These are phyloP conservation scores for Hanseniaspora guilliermondii DNA, from an alignment of 805 yeast genomes.

Conservation along the genomic window DNA sequence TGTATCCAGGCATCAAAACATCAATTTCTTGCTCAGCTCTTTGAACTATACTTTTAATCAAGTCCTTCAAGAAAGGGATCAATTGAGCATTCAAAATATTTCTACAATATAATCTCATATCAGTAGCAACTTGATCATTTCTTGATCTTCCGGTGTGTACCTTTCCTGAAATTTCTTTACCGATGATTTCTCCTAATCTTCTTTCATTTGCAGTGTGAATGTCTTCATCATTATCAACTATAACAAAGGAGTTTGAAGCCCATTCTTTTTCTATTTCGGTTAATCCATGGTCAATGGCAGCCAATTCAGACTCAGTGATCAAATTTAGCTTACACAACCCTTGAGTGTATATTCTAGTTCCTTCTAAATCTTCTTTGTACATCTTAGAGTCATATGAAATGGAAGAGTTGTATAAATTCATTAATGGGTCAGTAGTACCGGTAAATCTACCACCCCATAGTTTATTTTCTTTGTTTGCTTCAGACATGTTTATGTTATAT, in stretches of 20 bases:
- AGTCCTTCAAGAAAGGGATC: slow-evolving; percentile 41
- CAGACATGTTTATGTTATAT: slow-evolving; percentile 17
- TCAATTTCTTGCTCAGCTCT: slow-evolving; percentile 83
- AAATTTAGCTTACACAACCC: slow-evolving; percentile 74
- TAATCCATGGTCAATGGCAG: slow-evolving; percentile 74
- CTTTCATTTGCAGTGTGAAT: slow-evolving; percentile 98
- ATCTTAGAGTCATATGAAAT: slow-evolving; percentile 89
- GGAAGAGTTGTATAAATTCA: slow-evolving; percentile 95
- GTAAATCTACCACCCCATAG: slow-evolving; percentile 99
- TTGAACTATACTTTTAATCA: slow-evolving; percentile 52
- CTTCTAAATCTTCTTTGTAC: slow-evolving; percentile 88
- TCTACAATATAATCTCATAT: slow-evolving; percentile 88
- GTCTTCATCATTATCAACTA: slow-evolving; percentile 61
- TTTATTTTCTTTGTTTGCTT: slow-evolving; percentile 35
- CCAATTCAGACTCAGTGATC: slow-evolving; percentile 57
- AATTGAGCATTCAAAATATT: slow-evolving; percentile 53
- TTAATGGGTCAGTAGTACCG: slow-evolving; percentile 90
- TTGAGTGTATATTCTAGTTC: slow-evolving; percentile 83
- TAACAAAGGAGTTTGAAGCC: slow-evolving; percentile 47
- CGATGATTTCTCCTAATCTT: slow-evolving; percentile 90
- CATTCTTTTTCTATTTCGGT: slow-evolving; percentile 65
- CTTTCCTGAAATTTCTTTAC: slow-evolving; percentile 86
- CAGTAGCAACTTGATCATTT: slow-evolving; percentile 99
- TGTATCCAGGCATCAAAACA: slow-evolving; percentile 95
- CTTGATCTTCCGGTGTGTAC: slow-evolving; percentile 99